Base-by-base conservation (phyloP, 345 rosid species). In the Eucalyptus regnans region DNA sequence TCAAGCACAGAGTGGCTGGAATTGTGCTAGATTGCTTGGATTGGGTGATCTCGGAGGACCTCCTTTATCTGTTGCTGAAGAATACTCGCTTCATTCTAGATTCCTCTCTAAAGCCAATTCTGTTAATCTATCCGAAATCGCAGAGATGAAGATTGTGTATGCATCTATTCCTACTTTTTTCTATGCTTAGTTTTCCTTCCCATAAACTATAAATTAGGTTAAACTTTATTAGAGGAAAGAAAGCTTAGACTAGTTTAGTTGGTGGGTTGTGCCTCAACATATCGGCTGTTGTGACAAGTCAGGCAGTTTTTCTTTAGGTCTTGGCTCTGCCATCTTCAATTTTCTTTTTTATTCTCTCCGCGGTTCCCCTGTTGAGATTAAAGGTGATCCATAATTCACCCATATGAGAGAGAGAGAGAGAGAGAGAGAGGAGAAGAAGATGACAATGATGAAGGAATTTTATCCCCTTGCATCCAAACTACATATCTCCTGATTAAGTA, bases 101-200 rank as follows among this genome's bases (percentile, higher is more conserved):
- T 98, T 94, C 93, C 96, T 98, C 43, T 92, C 99, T 44, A 98
- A 96, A 94, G 99, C 99, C 49, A 97, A 96, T 91, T 94, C 99
- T 88, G 93, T 95, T 54, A 98, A 96, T 95, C 98, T 95, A 88
- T 97, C 99, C 10, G 99, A 98, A 94, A 97, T 96, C 87, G 99
- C 99, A 60, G 99, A 98, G 93, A 98, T 96, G 99, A 98, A 97
- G 91, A 98, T 98, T 91, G 96, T 97, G 99, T 98, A 95, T 90
- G 98, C 90, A 68, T 89, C 89, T 86, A 48, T 50, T 49, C 87
- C 44, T 33, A 12, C 58, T 56, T 56, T 87, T 80, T 25, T 81
- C 46, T 54, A 51, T 29, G 41, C 43, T 44, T 80, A 27, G 4
- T 54, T 43, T 16, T 50, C 43, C 86, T 80, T 48, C n/a, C 22